These are phyloP conservation scores for Teratosphaeria gauchensis DNA, from an alignment of 2,329 filamentous ascomycete genomes.

Conservation along the genomic window DNA sequence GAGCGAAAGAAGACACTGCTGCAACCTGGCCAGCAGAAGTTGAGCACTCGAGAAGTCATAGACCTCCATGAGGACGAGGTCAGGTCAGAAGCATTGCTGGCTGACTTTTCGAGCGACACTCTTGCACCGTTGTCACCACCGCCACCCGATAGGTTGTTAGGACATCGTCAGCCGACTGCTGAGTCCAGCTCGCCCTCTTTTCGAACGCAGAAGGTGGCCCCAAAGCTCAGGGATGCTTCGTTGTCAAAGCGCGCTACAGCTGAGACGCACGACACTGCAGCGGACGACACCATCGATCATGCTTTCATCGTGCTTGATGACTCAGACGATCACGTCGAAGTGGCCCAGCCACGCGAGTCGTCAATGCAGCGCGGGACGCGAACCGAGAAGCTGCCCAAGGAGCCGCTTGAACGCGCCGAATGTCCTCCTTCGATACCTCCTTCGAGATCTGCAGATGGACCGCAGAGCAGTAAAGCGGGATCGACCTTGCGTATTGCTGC, in stretches of 20 bases:
- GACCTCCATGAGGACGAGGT: constrained; percentile 27
- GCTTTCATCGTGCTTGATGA: background rate
- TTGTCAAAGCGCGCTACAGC: background rate
- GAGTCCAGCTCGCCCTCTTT: constrained; percentile 28
- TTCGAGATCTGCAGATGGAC: background rate
- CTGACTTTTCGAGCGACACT: constrained; percentile 18
- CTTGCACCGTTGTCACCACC: constrained; percentile 14
- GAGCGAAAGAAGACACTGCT: constrained; percentile 10
- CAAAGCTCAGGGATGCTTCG: background rate
- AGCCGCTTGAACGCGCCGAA: background rate
- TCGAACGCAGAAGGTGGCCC: constrained; percentile 9
- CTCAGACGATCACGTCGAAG: background rate
- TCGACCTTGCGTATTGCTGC: constrained; percentile 30
- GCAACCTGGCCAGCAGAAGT: constrained; percentile 10
- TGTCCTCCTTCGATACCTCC: background rate
- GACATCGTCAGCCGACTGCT: constrained; percentile 14
- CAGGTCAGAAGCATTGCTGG: constrained; percentile 15
- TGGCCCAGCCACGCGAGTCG: background rate
- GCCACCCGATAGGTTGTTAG: background rate
- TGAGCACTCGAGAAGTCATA: constrained; percentile 24
- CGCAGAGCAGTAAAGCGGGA: constrained; percentile 9
- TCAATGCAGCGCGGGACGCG: background rate
- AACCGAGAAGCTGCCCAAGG: background rate
- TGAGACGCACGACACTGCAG: background rate
- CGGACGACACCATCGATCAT: background rate